Percentiles rank a stretch among this genome's conserved stretches.
Conservation (phyloP, 2,329 filamentous ascomycete genomes). For the Penicillium nordicum region DNA sequence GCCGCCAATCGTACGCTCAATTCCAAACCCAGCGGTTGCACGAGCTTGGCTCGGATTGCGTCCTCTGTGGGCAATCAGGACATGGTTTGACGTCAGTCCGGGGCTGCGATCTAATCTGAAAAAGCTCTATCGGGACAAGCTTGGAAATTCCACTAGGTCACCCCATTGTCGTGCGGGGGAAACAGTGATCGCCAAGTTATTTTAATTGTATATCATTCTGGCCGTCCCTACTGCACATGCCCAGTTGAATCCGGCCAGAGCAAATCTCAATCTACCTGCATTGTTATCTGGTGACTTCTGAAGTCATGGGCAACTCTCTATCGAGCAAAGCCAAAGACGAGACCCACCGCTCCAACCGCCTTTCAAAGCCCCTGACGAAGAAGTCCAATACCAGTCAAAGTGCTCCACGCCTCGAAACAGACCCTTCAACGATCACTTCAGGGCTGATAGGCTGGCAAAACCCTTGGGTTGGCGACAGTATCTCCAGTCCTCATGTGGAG, state of each 20-base stretch:
- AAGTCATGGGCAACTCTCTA: conserved; percentile 38
- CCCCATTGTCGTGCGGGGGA: conserved; percentile 5
- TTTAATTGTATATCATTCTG: conserved; percentile 11
- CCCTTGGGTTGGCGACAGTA: conserved; percentile 32
- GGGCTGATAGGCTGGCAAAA: conserved; percentile 32
- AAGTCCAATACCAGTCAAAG: conserved; percentile 15
- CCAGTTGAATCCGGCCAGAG: conserved; percentile 3
- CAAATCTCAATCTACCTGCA: conserved; percentile 12
- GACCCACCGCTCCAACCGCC: conserved; percentile 33
- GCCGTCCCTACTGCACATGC: neutral
- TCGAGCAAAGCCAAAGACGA: conserved; percentile 34
- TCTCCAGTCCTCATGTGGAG: conserved; percentile 14
- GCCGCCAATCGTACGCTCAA: conserved; percentile 22
- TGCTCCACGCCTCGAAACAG: conserved; percentile 10
- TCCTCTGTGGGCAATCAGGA: conserved; percentile 15
- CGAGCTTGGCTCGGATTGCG: conserved; percentile 24
- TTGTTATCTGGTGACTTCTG: conserved; percentile 2
- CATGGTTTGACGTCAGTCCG: conserved; percentile 26
- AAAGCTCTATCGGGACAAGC: neutral
- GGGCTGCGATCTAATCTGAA: conserved; percentile 22
- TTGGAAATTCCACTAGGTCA: conserved; percentile 7
- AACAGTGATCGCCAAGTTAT: conserved; percentile 5
- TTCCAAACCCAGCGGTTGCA: conserved; percentile 18
- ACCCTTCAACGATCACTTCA: conserved; percentile 8
- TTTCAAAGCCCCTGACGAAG: conserved; percentile 38